Base-by-base conservation (phyloP, 768 basidiomycete genomes). In the Leccinum broughii region DNA sequence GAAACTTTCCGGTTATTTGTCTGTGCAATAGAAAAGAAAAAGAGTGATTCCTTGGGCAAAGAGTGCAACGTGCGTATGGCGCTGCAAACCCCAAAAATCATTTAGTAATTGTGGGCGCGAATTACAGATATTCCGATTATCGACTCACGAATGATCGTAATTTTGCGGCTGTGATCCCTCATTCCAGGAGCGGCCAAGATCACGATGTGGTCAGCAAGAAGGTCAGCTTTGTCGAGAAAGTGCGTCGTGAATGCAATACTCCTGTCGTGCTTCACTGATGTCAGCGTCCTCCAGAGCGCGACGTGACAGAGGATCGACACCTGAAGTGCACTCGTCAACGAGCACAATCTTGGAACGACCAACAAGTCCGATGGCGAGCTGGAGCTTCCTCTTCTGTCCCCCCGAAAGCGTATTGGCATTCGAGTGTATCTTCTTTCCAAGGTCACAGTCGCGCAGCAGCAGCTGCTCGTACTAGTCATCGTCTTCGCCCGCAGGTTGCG, bases 161-260 rank as follows among this genome's bases (percentile, higher is more conserved):
- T 26, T 26, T 26, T 26, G 26, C 26, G 26, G 26, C 26, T 26
- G 26, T 1, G 89, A 79, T 7, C 88, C 90, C 50, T 85, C 80
- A 0, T 88, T 20, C 90, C 91, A 2, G 90, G 90, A 0, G 88
- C 84, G 15, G 86, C 86, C 4, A 93, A 77, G 56, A 93, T 86
- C 0, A 86, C 88, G 55, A 93, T 89, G 22, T 85, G 78, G 65
- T 93, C 90, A 0, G 85, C 90, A 14, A 93, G 77, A 4, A 92
- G 76, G 66, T 92, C 90, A 0, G 90, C 90, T 71, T 92, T 90
- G 59, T 92, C 90, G 2, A 91, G 78, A 74, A 90, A 89, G 74
- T 92, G 91, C 0, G 90, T 93, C 0, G 91, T 92, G 69, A 92
- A 87, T 3, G 92, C 77, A 39, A 92, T 84, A 0, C 86, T 85